Evolutionary conservation across 2,329 filamentous ascomycete species (phyloP).

Genomic region (Fonsecaea pedrosoi): DNA sequence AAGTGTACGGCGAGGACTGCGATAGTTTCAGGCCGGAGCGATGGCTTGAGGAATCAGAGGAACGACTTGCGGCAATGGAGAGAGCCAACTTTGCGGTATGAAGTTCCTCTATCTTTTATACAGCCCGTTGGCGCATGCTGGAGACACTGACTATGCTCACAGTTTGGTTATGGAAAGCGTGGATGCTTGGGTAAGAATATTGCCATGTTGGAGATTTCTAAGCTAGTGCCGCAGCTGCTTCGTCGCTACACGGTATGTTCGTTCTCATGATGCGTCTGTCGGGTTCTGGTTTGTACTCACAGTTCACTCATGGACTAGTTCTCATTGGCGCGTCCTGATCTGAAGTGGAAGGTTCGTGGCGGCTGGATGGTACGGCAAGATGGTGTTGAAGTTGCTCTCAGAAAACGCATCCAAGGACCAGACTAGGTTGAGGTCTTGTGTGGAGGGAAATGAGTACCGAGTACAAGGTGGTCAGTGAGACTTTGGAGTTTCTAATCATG

Average conservation of each 20-base stretch:
- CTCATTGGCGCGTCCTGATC: slow-evolving; percentile 19
- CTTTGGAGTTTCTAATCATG: background rate
- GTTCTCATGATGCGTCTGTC: background rate
- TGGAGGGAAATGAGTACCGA: too few relatives aligned
- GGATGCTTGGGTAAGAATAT: slow-evolving; percentile 47
- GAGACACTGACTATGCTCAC: slow-evolving; percentile 2
- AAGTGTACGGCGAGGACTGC: slow-evolving; percentile 59
- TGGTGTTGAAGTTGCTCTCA: slow-evolving; percentile 17
- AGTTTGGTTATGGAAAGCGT: slow-evolving; percentile 59
- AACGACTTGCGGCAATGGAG: slow-evolving; percentile 58
- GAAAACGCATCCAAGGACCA: background rate
- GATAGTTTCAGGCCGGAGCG: slow-evolving; percentile 72
- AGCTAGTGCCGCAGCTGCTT: slow-evolving; percentile 40
- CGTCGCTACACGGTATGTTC: slow-evolving; percentile 26
- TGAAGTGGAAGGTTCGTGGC: slow-evolving; percentile 23
- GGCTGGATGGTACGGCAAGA: slow-evolving; percentile 31
- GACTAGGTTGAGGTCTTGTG: background rate
- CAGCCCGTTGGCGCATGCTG: background rate
- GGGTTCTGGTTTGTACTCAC: background rate
- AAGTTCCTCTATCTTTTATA: background rate
- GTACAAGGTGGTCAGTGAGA: background rate
- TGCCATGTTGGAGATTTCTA: slow-evolving; percentile 39
- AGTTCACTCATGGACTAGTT: slow-evolving; percentile 6
- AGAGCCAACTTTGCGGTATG: slow-evolving; percentile 35
- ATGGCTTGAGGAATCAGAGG: slow-evolving; percentile 64